A percentile compares a stretch with the other conserved stretches of the same genome.
Conservation (phyloP, 192 early-diverging fungal species). For the Coemansia sp. region DNA sequence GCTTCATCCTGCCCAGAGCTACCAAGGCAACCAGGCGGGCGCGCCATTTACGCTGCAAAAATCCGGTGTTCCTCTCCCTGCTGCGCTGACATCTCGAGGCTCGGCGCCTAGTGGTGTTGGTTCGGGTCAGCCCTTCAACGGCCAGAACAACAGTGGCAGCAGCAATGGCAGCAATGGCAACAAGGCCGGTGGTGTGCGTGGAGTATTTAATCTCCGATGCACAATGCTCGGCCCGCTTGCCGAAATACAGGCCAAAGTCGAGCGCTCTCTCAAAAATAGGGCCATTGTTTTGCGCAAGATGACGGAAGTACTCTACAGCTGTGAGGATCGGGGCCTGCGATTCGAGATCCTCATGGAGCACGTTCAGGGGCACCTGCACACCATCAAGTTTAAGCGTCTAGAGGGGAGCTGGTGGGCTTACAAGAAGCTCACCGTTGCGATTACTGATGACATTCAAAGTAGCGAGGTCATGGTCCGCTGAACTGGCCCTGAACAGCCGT, state of each 20-base stretch:
- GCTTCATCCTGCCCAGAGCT: constrained; percentile 35
- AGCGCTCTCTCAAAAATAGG: constrained; percentile 37
- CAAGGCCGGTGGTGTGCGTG: constrained; percentile 19
- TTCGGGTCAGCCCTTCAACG: neutral
- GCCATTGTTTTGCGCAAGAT: constrained; percentile 29
- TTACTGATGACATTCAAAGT: constrained; percentile 38
- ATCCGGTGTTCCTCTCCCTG: constrained; percentile 29
- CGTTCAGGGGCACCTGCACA: constrained; percentile 42
- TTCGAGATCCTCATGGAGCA: constrained; percentile 43
- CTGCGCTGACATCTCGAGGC: constrained; percentile 34
- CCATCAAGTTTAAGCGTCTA: constrained; percentile 40
- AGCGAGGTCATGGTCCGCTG: neutral
- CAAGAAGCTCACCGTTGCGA: constrained; percentile 41
- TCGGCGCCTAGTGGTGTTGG: constrained; percentile 21
- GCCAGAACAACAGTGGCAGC: too few relatives aligned
- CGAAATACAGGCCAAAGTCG: constrained; percentile 32
- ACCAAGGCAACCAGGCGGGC: constrained; percentile 20
- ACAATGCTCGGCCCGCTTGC: constrained; percentile 46
- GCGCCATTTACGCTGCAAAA: constrained; percentile 23
- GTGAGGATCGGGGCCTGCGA: constrained; percentile 34
- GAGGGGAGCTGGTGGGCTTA: constrained; percentile 46
- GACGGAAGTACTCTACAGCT: constrained; percentile 30
- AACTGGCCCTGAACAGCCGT: neutral
- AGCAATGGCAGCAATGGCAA: neutral
- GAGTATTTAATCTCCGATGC: constrained; percentile 39